Conservation (phyloP, 495 filamentous ascomycete species). For the Pseudomonodictys pantanalensis region DNA sequence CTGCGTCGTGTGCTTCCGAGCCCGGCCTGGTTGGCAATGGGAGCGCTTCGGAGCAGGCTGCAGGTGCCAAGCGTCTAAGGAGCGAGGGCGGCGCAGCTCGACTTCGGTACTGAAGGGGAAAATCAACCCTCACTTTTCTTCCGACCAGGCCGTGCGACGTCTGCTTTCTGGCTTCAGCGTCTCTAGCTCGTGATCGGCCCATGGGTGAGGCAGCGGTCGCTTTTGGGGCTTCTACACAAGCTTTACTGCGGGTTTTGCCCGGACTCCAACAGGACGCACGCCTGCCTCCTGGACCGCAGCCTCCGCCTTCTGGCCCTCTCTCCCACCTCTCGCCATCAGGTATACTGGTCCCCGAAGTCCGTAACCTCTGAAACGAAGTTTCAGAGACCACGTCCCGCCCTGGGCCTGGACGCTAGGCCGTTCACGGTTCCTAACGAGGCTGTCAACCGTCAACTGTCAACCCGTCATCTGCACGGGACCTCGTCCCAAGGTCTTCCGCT, state of each 20-base stretch:
- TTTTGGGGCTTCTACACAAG: neutral
- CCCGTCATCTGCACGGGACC: too few relatives aligned
- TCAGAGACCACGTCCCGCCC: too few relatives aligned
- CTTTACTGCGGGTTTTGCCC: constrained; percentile 19
- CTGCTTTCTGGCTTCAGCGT: neutral
- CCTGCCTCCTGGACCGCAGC: neutral
- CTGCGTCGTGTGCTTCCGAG: neutral
- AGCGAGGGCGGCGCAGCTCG: neutral
- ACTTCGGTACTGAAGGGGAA: neutral
- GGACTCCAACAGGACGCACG: constrained; percentile 9
- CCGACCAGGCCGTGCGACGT: neutral
- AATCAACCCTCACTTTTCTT: neutral
- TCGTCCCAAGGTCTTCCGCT: too few relatives aligned
- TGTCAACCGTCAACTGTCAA: too few relatives aligned
- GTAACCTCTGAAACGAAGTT: neutral
- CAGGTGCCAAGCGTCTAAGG: too few relatives aligned
- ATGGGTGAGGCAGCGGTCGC: neutral
- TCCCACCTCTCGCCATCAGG: neutral
- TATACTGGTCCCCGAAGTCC: neutral
- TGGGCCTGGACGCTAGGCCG: neutral
- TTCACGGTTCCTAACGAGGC: too few relatives aligned
- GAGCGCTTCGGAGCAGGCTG: constrained; percentile 8
- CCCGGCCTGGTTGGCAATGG: neutral
- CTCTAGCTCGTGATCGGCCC: neutral
- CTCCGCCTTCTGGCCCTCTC: neutral